Evolutionary conservation across 371 early-diverging fungal genomes (phyloP).

Genomic region (Parasitella parasitica): DNA sequence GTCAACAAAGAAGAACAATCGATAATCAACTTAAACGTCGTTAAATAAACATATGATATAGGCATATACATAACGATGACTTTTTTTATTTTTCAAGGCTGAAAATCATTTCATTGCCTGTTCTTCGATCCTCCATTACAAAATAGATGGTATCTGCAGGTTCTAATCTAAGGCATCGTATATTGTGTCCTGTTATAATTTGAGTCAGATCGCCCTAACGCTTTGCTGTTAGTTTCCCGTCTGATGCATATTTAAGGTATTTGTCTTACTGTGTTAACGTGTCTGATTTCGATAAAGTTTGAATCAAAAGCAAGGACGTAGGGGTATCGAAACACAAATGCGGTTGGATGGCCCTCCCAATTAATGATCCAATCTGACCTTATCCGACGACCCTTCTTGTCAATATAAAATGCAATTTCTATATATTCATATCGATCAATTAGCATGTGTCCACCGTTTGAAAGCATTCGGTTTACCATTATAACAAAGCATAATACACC

Average conservation of each 20-base stretch:
- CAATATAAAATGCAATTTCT: slow-evolving; percentile 91
- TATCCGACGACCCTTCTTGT: slow-evolving; percentile 82
- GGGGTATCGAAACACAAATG: slow-evolving; percentile 73
- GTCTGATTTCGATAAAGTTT: slow-evolving; percentile 85
- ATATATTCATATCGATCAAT: neutral
- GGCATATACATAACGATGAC: no score
- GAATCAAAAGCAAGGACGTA: slow-evolving; percentile 88
- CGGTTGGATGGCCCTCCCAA: slow-evolving; percentile 74
- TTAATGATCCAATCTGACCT: slow-evolving; percentile 72
- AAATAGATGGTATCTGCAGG: slow-evolving; percentile 53
- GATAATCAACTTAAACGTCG: slow-evolving; percentile 61
- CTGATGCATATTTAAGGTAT: neutral
- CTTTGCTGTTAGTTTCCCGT: no score
- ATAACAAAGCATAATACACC: slow-evolving; percentile 87
- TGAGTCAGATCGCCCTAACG: neutral
- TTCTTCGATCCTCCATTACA: slow-evolving; percentile 50
- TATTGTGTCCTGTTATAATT: slow-evolving; percentile 62
- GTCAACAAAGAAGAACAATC: slow-evolving; percentile 63
- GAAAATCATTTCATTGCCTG: slow-evolving; percentile 6
- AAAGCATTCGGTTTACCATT: slow-evolving; percentile 48
- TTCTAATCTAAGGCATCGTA: slow-evolving; percentile 57
- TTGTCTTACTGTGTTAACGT: slow-evolving; percentile 63
- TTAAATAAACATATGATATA: slow-evolving; percentile 8
- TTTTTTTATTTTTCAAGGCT: neutral
- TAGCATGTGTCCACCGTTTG: no score